Evolutionary conservation across 2,329 filamentous ascomycete genomes (phyloP).

Genomic region (Chaetomium olivaceum): DNA sequence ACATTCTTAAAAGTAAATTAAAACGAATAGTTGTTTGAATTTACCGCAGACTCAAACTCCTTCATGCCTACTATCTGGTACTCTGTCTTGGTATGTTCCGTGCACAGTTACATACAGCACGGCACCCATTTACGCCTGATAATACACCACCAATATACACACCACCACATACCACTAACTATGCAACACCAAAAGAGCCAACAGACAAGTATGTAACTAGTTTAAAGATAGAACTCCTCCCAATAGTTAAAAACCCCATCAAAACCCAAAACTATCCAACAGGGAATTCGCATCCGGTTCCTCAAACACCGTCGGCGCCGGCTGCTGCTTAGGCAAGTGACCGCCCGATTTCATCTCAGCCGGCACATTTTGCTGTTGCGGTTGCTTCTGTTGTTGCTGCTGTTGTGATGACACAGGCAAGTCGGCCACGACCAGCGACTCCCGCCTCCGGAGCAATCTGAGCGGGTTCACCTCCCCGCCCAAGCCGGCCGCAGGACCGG

Average conservation of each 20-base stretch:
- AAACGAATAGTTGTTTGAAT: not conserved
- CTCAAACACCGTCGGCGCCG: slow-evolving; percentile 76
- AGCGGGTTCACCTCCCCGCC: slow-evolving; percentile 62
- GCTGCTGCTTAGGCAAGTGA: slow-evolving; percentile 44
- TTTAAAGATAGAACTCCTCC: not conserved
- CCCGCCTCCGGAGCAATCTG: slow-evolving; percentile 68
- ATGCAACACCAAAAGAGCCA: slow-evolving; percentile 7
- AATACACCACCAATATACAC: not conserved
- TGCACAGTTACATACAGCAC: not conserved
- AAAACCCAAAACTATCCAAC: slow-evolving; percentile 93
- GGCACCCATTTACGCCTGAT: not conserved
- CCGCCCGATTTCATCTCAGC: slow-evolving; percentile 47
- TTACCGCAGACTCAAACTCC: not conserved
- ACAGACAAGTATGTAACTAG: not conserved
- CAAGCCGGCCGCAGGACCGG: slow-evolving; percentile 38
- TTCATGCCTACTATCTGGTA: not conserved
- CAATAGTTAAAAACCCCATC: slow-evolving; percentile 14
- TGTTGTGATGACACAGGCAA: slow-evolving; percentile 45
- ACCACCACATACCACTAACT: not conserved
- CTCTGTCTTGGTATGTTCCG: not conserved
- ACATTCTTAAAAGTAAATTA: no score
- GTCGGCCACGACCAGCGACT: slow-evolving; percentile 79
- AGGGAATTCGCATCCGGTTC: slow-evolving; percentile 90
- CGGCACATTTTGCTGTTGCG: slow-evolving; percentile 35
- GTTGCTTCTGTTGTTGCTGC: slow-evolving; percentile 11